Conservation (phyloP, 2,329 filamentous ascomycete genomes). For the Monilinia laxa region DNA sequence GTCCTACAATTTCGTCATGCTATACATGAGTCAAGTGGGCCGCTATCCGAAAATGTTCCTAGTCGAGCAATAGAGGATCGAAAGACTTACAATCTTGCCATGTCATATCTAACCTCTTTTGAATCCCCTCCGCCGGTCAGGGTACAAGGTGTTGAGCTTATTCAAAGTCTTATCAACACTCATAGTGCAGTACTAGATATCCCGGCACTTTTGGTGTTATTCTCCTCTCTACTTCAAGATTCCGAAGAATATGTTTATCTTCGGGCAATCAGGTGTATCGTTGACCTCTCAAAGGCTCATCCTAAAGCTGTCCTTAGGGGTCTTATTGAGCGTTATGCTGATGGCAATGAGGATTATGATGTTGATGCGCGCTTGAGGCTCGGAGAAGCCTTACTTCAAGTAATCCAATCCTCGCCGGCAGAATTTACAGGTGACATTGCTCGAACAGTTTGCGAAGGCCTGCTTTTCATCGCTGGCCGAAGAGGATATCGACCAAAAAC, state of each 20-base stretch:
- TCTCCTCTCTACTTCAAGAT: conserved; percentile 64
- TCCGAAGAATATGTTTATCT: conserved; percentile 71
- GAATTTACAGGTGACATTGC: conserved; percentile 57
- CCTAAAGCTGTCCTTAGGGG: conserved; percentile 62
- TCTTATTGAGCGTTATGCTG: conserved; percentile 66
- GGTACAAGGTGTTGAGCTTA: conserved; percentile 61
- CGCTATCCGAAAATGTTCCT: conserved; percentile 38
- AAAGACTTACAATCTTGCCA: conserved; percentile 60
- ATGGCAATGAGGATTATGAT: conserved; percentile 55
- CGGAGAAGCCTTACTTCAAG: conserved; percentile 65
- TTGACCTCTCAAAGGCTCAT: conserved; percentile 58
- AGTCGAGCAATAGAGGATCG: conserved; percentile 56
- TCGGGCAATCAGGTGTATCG: conserved; percentile 63
- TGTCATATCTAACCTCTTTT: conserved; percentile 60
- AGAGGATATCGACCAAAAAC: conserved; percentile 61
- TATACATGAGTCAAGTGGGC: conserved; percentile 44
- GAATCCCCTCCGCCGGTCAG: conserved; percentile 67
- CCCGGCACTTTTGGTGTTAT: conserved; percentile 60
- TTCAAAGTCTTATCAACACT: conserved; percentile 56
- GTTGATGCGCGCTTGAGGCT: conserved; percentile 67
- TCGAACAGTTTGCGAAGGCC: conserved; percentile 52
- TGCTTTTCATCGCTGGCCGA: conserved; percentile 64
- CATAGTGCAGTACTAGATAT: conserved; percentile 63
- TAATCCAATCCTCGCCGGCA: conserved; percentile 59
- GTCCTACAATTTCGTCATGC: conserved; percentile 57